Evolutionary conservation across 495 filamentous ascomycete species (phyloP).

Genomic region (Aeminium ludgeri): DNA sequence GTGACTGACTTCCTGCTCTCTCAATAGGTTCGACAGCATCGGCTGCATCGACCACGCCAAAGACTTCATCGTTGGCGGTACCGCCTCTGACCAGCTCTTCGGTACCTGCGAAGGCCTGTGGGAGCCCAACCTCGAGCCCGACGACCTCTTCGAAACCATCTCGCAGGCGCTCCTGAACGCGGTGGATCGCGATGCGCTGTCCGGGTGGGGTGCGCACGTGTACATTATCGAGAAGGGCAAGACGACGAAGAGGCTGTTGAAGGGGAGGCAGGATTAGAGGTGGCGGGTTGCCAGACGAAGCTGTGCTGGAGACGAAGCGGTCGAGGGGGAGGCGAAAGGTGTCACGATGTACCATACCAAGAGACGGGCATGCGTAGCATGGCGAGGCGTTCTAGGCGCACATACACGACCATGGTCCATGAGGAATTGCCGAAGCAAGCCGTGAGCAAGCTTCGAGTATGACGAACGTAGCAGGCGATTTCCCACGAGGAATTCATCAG

Average conservation of each 20-base stretch:
- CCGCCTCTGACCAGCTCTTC: slow-evolving; percentile 91
- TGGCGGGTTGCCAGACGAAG: background rate
- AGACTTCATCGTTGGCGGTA: slow-evolving; percentile 96
- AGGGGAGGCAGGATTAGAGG: slow-evolving; percentile 57
- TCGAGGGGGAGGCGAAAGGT: background rate
- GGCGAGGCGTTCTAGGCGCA: slow-evolving; percentile 2
- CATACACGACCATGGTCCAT: too few relatives aligned
- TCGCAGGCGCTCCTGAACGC: slow-evolving; percentile 93
- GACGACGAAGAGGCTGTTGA: slow-evolving; percentile 93
- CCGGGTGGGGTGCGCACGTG: slow-evolving; percentile 95
- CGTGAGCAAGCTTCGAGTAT: too few relatives aligned
- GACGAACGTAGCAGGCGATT: too few relatives aligned
- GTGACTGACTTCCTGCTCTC: too few relatives aligned
- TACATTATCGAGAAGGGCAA: slow-evolving; percentile 99
- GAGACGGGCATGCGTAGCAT: background rate
- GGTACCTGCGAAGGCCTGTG: slow-evolving; percentile 96
- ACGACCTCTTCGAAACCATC: slow-evolving; percentile 95
- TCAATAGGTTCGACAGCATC: slow-evolving; percentile 68
- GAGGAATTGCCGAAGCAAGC: too few relatives aligned
- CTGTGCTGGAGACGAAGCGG: background rate
- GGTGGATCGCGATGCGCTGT: slow-evolving; percentile 88
- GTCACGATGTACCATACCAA: background rate
- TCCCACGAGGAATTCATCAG: too few relatives aligned
- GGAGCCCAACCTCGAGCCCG: slow-evolving; percentile 85
- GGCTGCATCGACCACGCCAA: slow-evolving; percentile 98